Conservation (phyloP, 331 rosid genomes). For the Spiraea crenata region DNA sequence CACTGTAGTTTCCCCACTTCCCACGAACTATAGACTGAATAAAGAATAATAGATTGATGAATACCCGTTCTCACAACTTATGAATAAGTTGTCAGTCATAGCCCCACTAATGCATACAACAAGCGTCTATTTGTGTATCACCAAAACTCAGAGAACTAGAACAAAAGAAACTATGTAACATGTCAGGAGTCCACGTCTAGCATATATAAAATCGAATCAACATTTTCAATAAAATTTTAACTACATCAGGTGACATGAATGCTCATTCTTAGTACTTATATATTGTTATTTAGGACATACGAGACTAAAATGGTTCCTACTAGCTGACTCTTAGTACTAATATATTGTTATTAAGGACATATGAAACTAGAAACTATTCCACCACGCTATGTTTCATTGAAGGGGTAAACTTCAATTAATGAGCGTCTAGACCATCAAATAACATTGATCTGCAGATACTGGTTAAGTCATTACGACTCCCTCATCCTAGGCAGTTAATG, state of each 20-base stretch:
- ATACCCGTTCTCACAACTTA: constrained; percentile 4
- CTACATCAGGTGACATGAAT: neutral
- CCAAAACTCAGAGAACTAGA: neutral
- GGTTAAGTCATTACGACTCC: neutral
- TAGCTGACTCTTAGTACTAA: neutral
- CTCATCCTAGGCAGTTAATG: too few species aligned
- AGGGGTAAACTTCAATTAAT: too few species aligned
- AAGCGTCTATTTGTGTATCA: neutral
- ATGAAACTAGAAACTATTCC: neutral
- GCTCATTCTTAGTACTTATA: neutral
- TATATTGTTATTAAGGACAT: neutral
- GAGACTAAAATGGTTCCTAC: neutral
- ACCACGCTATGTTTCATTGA: too few species aligned
- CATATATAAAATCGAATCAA: neutral
- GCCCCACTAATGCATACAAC: constrained; percentile 6
- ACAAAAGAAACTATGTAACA: neutral
- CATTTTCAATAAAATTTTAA: neutral
- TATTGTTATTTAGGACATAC: neutral
- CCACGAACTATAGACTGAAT: constrained; percentile 87
- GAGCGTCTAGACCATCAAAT: neutral
- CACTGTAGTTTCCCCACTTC: constrained; percentile 80
- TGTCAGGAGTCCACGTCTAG: neutral
- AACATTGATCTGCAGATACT: neutral
- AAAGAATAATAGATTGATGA: constrained; percentile 25
- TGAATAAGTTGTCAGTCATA: neutral